Conservation (phyloP, 2,329 filamentous ascomycete species). For the Sporothrix curviconia region DNA sequence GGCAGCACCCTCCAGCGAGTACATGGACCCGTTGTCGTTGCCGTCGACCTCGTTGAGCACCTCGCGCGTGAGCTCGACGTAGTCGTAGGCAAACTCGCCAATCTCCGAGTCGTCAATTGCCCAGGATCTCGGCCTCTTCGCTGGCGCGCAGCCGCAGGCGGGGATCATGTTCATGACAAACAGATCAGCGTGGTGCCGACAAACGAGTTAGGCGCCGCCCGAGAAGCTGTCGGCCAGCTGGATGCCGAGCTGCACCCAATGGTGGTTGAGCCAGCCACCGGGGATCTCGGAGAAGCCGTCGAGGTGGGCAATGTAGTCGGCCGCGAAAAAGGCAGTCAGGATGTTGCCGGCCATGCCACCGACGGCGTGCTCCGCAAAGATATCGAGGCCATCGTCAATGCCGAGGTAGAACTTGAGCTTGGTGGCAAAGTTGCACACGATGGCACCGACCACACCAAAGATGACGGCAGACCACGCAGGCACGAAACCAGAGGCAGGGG, state of each 20-base stretch:
- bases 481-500: constrained; percentile 74
- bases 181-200: constrained; percentile 60
- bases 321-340: constrained; percentile 70
- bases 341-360: constrained; percentile 77
- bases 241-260: constrained; percentile 65
- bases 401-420: constrained; percentile 71
- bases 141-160: constrained; percentile 62
- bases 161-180: constrained; percentile 66
- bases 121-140: constrained; percentile 61
- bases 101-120: constrained; percentile 69
- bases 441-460: constrained; percentile 52
- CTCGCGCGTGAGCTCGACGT: constrained; percentile 57
- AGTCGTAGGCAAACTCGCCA: constrained; percentile 78
- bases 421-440: constrained; percentile 77
- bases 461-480: constrained; percentile 56
- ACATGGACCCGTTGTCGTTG: constrained; percentile 23
- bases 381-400: constrained; percentile 82
- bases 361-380: constrained; percentile 83
- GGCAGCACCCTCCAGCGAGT: too few species aligned
- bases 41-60: constrained; percentile 20
- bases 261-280: constrained; percentile 65
- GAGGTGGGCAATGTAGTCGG: constrained; percentile 67
- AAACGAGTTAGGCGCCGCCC: constrained; percentile 60
- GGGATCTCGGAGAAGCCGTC: constrained; percentile 55
- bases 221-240: constrained; percentile 64